A percentile compares a stretch with the other conserved stretches of the same genome.
Conservation (phyloP, 257 asterid genomes). For the Solanum appendiculatum region DNA sequence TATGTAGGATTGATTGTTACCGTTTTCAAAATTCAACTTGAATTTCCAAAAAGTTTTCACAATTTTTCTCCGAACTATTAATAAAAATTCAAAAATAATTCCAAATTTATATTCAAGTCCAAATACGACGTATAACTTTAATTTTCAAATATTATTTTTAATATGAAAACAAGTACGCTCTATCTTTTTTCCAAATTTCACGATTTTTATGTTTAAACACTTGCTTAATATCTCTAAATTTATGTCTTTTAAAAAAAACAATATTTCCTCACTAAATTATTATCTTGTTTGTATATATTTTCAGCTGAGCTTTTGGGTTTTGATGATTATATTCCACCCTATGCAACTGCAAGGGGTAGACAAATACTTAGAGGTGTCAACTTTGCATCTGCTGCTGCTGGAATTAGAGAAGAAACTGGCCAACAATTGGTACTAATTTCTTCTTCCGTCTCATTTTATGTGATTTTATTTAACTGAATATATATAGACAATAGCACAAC, state of each 20-base stretch:
- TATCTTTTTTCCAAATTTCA: not conserved
- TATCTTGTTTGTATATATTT: not conserved
- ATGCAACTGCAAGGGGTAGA: slow-evolving; percentile 15
- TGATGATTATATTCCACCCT: slow-evolving; percentile 31
- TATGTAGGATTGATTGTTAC: too few species aligned
- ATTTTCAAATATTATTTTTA: not conserved
- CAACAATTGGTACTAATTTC: slow-evolving; percentile 6
- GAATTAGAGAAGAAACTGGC: slow-evolving; percentile 50
- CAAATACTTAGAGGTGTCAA: slow-evolving; percentile 35
- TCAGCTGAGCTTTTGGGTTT: slow-evolving; percentile 48
- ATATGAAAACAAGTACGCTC: not conserved
- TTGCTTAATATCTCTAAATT: not conserved
- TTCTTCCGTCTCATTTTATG: not conserved
- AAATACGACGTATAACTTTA: not conserved
- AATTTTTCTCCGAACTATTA: not conserved
- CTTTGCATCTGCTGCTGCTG: slow-evolving; percentile 52
- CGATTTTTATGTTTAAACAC: not conserved
- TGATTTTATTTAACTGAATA: not conserved
- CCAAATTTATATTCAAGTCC: not conserved
- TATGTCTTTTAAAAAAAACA: not conserved
- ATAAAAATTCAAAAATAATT: not conserved
- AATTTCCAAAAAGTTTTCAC: not conserved
- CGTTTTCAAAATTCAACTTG: too few species aligned
- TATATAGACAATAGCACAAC: not conserved
- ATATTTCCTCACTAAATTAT: not conserved